Base-by-base conservation (phyloP, 495 filamentous ascomycete species). In the Amphirosellinia nigrospora region DNA sequence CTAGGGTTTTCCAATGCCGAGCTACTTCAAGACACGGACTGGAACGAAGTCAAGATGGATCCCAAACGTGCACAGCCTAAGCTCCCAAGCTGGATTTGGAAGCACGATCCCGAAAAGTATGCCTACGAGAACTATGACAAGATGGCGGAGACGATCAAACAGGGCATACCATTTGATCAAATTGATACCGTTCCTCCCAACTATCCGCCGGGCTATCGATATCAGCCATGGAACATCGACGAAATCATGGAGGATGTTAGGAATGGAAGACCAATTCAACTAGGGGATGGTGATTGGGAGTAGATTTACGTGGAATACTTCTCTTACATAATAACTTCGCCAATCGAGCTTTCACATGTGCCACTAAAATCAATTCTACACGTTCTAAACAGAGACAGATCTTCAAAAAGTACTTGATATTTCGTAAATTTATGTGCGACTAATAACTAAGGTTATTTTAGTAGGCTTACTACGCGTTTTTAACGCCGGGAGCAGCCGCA, bases 41-140 rank as follows among this genome's bases (percentile, higher is more conserved):
- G 87, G 88, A 79, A 82, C 41, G 79, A 82, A 52, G 84, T 87
- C 39, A 82, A 85, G 70, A 73, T 84, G 16, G 79, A 90, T 62
- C 87, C 86, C 8, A 79, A 82, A 32, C 75, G 77, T 11, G 82
- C 85, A 21, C 81, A 83, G 71, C 83, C 81, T n/a, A 83, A 82
- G 72, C 77, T 83, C 36, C 86, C 82, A 19, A 83, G 79, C 66
- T 88, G 86, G 87, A 79, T 89, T 23, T 86, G 80, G 78, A 71
- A 73, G n/a, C 86, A 88, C 71, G 86, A 89, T 69, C 84, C 87
- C 0, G 87, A 89, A 73, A 67, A 74, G 65, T 87, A 89, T 72
- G 82, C 84, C 7, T 85, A 88, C 61, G 82, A 86, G 65, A 82
- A 87, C 56, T 89, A 86, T 53, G 76, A 74, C 50, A 78, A 82